phyloP scores from a whole-genome alignment of 2,329 filamentous ascomycete genomes.

The Acrocalymma vagum region DNA sequence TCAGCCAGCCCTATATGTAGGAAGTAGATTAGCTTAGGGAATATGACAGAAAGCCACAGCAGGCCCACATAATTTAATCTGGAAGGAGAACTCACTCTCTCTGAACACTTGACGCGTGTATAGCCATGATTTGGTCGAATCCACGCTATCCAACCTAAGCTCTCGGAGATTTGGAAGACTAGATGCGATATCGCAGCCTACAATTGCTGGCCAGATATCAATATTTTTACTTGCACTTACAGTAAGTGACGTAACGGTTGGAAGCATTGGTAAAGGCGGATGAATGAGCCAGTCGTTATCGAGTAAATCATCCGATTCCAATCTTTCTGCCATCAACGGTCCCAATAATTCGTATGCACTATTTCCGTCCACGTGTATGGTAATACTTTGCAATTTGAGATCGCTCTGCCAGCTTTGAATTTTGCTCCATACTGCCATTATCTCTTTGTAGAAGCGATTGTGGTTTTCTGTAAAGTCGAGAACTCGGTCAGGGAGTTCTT shows the following conservation, averaged over 20 bases:
- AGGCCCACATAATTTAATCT: no score
- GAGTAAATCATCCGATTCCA: no score
- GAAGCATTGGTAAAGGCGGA: conserved; percentile 2
- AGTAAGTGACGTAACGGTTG: not conserved
- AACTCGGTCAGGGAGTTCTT: not conserved
- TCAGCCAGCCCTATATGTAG: no score
- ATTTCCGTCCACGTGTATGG: not conserved
- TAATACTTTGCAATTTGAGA: not conserved
- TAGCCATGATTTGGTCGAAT: not conserved
- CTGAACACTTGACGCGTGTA: not conserved
- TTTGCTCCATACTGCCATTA: conserved; percentile 1
- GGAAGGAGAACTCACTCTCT: no score
- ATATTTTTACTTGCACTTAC: conserved; percentile 2
- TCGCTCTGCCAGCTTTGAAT: conserved; percentile 2
- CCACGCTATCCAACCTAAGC: not conserved
- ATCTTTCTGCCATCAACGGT: no score
- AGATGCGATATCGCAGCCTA: not conserved
- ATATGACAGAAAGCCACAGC: no score
- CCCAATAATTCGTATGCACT: no score
- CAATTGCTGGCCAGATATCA: conserved; percentile 4
- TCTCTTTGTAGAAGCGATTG: conserved; percentile 1
- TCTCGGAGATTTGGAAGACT: conserved; percentile 1
- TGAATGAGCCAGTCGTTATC: no score
- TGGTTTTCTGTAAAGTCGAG: not conserved
- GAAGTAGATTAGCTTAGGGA: no score